Evolutionary conservation across 2,329 filamentous ascomycete genomes (phyloP), one percentile per base, ranked within the genome.

Genomic region (Aspergillus neotritici): DNA sequence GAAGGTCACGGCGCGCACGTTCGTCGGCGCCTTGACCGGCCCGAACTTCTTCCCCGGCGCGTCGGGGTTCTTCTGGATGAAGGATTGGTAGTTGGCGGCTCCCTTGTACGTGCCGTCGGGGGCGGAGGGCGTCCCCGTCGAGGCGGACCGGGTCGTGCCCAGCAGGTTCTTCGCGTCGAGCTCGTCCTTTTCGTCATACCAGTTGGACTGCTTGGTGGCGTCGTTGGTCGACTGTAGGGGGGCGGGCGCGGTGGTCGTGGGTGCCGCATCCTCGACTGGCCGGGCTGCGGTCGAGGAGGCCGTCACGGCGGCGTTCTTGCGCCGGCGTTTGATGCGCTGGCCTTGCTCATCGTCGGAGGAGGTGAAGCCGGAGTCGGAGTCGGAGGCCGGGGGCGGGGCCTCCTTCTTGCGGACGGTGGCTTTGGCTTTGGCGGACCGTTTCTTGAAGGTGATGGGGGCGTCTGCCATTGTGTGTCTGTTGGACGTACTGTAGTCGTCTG

Each of bases 1-100:
- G 5, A 91, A 78, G 0, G 90, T 97, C 51, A 94, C 84, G 2
- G 86, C 94, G 40, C 93, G 82, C 43, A 98, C 83, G 58, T 97
- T 97, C 1, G 87, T 86, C 0, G 91, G 78, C 1, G 66, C 85
- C 66, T 95, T 95, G 49, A 94, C 77, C 0, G 93, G 93, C 0
- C 93, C 93, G 25, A 95, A 84, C 30, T 79, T 75, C 50, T 82
- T 77, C 21, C 69, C 71, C 2, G 82, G 79, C 6, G 85, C 83
- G 61, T 94, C 78, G 13, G 86, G 82, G 55, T 91, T 91, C 70
- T 84, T 90, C 56, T 84, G 79, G 48, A 94, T 86, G 62, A 89
- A 91, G 4, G 75, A 82, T 2, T 78, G 74, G 57, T 85, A 83
- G 53, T 83, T 86, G 39, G 85, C 81, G 2, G 84, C 71, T 36